phyloP scores from a whole-genome alignment of 805 yeast species.

The Wickerhamomyces tratensis region DNA sequence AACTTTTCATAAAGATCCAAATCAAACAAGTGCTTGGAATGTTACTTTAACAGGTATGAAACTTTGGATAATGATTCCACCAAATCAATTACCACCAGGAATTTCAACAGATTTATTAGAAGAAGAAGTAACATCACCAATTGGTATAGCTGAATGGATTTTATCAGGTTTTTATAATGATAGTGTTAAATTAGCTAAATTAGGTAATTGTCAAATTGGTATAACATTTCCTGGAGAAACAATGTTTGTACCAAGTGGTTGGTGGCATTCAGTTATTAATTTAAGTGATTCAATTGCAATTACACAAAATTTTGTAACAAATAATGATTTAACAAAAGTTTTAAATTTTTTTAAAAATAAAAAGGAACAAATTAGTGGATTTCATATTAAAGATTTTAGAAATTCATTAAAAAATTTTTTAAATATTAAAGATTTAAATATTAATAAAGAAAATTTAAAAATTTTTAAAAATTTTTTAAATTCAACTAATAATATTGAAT shows the following conservation, averaged over 20 bases:
- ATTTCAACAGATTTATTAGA: constrained; percentile 68
- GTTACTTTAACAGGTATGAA: constrained; percentile 65
- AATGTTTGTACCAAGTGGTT: constrained; percentile 86
- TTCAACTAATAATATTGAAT: constrained; percentile 16
- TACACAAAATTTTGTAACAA: constrained; percentile 84
- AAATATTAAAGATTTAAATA: constrained; percentile 7
- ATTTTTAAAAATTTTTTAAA: constrained; percentile 21
- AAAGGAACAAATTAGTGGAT: constrained; percentile 71
- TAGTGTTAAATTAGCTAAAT: constrained; percentile 40
- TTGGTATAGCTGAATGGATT: constrained; percentile 92
- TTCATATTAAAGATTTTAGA: constrained; percentile 46
- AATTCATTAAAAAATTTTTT: constrained; percentile 24
- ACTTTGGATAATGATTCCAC: constrained; percentile 87
- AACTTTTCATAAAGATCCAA: constrained; percentile 90
- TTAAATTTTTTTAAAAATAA: constrained; percentile 60
- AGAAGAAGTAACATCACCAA: constrained; percentile 84
- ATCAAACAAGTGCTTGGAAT: constrained; percentile 88
- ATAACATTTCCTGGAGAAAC: constrained; percentile 77
- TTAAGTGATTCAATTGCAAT: constrained; percentile 74
- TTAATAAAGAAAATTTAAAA: constrained; percentile 6
- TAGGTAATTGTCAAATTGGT: constrained; percentile 48
- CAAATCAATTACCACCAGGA: constrained; percentile 72
- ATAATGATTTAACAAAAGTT: constrained; percentile 47
- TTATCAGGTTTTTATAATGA: constrained; percentile 73
- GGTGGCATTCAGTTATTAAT: constrained; percentile 97